Evolutionary conservation across 1,284 basidiomycete species (phyloP).

Genomic region (Microbotryum violaceum): DNA sequence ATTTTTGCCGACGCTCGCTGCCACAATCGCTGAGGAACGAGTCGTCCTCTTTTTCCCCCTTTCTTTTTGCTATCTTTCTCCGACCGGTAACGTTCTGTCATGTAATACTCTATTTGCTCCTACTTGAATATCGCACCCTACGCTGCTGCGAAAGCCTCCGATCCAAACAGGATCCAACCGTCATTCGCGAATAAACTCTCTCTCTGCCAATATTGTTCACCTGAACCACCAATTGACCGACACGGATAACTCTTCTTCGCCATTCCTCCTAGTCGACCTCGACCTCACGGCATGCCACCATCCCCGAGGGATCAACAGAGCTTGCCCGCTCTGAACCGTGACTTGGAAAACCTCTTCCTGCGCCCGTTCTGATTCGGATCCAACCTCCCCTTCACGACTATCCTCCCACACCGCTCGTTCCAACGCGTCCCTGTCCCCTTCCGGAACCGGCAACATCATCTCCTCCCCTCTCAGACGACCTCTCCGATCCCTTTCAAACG

Average conservation of each 20-base stretch:
- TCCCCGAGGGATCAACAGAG: not conserved
- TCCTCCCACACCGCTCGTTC: not conserved
- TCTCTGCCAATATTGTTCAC: not conserved
- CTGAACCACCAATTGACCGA: conserved; percentile 7
- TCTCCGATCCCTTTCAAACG: too few species aligned
- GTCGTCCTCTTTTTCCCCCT: too few species aligned
- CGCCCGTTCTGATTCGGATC: not conserved
- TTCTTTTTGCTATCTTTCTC: too few species aligned
- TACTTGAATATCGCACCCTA: too few species aligned
- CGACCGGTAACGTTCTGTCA: too few species aligned
- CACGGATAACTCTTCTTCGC: not conserved
- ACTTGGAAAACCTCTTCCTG: not conserved
- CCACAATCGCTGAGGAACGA: too few species aligned
- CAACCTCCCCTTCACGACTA: too few species aligned
- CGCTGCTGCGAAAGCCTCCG: too few species aligned
- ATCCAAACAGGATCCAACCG: too few species aligned
- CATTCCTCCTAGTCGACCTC: not conserved
- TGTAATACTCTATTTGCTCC: too few species aligned
- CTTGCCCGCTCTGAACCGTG: not conserved
- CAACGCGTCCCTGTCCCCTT: conserved; percentile 1
- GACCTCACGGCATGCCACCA: conserved; percentile 2
- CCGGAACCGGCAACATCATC: not conserved
- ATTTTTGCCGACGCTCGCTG: too few species aligned
- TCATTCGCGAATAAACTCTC: too few species aligned
- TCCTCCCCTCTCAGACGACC: not conserved